phyloP scores from a whole-genome alignment of 306 rosid genomes.

The Heteromeles arbutifolia region DNA sequence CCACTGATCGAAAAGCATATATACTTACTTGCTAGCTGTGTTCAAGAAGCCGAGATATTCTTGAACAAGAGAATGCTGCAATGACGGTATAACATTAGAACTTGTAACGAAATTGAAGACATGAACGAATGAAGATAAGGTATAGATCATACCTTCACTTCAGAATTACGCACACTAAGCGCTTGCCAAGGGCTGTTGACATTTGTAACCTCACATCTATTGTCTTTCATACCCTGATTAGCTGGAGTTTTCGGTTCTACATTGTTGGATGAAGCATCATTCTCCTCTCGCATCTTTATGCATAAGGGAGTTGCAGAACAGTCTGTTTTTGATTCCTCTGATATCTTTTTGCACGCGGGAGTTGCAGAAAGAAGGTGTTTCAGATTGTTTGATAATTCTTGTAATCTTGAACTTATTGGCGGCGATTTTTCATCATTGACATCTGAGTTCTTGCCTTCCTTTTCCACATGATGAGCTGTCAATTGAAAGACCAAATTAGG shows the following conservation, averaged over 20 bases:
- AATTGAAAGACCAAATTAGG: background rate
- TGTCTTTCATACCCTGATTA: slow-evolving; percentile 18
- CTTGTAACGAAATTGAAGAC: background rate
- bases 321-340: slow-evolving; percentile 29
- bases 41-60: slow-evolving; percentile 60
- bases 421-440: slow-evolving; percentile 43
- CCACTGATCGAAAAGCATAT: background rate
- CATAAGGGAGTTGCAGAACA: slow-evolving; percentile 38
- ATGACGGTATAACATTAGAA: background rate
- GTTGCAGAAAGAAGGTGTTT: slow-evolving; percentile 39
- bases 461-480: slow-evolving; percentile 31
- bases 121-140: background rate
- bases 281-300: slow-evolving; percentile 21
- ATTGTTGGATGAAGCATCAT: slow-evolving; percentile 24
- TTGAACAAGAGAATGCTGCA: slow-evolving; percentile 57
- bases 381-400: slow-evolving; percentile 48
- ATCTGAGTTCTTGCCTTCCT: slow-evolving; percentile 31
- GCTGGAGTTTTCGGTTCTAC: slow-evolving; percentile 62
- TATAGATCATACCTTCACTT: slow-evolving; percentile 52
- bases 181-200: slow-evolving; percentile 68
- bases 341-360: slow-evolving; percentile 26
- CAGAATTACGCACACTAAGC: slow-evolving; percentile 38
- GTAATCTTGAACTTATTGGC: slow-evolving; percentile 62
- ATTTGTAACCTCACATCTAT: slow-evolving; percentile 25
- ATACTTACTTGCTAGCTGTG: slow-evolving; percentile 74